These are phyloP conservation scores for Aurinia saxatilis DNA, from an alignment of 345 rosid species.

Conservation along the genomic window DNA sequence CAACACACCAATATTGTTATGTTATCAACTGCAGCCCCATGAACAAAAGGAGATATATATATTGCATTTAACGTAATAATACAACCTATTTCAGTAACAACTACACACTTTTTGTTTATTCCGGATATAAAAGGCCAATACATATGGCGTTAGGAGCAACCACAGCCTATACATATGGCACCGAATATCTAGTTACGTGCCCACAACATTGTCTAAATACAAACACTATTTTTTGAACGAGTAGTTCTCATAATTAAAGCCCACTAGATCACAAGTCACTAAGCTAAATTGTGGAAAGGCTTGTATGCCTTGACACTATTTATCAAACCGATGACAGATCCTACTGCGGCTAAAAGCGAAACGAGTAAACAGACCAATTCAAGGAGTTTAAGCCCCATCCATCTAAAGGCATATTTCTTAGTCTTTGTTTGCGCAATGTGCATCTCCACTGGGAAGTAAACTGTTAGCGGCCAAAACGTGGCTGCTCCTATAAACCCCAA, in stretches of 20 bases:
- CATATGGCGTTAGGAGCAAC: no score
- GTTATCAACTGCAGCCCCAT: no score
- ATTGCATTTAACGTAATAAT: no score
- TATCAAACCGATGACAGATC: slow-evolving; percentile 55
- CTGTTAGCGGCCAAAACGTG: slow-evolving; percentile 76
- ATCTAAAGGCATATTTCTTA: slow-evolving; percentile 37
- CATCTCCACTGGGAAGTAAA: slow-evolving; percentile 79
- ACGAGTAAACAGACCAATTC: slow-evolving; percentile 44
- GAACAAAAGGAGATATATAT: no score
- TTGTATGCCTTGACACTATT: slow-evolving; percentile 46
- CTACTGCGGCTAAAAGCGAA: slow-evolving; percentile 52
- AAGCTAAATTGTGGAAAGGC: slow-evolving; percentile 41
- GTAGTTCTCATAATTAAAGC: neutral
- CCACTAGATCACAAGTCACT: neutral
- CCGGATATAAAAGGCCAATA: no score
- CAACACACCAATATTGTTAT: no score
- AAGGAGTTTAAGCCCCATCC: slow-evolving; percentile 58
- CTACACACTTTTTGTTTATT: neutral
- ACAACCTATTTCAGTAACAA: no score
- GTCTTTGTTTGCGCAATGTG: slow-evolving; percentile 44
- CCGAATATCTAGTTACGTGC: no score
- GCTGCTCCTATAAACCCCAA: slow-evolving; percentile 62
- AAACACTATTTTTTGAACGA: neutral
- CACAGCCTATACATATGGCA: no score
- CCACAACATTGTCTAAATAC: neutral